Percentiles rank a stretch among this genome's conserved stretches.
These are phyloP conservation scores for Zygosaccharomyces gambellarensis DNA, from an alignment of 805 yeast species.

Conservation along the genomic window DNA sequence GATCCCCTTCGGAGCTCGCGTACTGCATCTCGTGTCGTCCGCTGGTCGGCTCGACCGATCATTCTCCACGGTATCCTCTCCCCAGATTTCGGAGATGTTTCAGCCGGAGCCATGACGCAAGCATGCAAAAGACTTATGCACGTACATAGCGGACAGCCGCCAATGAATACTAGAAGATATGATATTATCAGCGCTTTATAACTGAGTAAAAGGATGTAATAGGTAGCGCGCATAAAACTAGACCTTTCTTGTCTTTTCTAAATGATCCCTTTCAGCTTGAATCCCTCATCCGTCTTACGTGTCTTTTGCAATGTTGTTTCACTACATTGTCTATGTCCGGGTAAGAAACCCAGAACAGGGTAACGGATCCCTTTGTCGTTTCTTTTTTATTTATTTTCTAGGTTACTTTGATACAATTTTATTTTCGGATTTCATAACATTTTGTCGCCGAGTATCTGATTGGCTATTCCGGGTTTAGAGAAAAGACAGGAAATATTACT, in stretches of 20 bases:
- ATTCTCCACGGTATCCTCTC: not conserved
- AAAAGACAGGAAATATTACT: not conserved
- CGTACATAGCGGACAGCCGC: not conserved
- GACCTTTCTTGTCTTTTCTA: too few relatives aligned
- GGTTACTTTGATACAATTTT: not conserved
- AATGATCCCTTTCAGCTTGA: too few relatives aligned
- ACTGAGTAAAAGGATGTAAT: too few relatives aligned
- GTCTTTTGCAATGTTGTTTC: too few relatives aligned
- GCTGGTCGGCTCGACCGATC: not conserved
- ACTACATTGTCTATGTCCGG: too few relatives aligned
- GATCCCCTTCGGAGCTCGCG: not conserved
- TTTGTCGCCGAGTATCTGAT: slow-evolving; percentile 7
- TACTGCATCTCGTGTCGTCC: not conserved
- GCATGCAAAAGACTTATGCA: not conserved
- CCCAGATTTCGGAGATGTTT: slow-evolving; percentile 2
- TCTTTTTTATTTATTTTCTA: not conserved
- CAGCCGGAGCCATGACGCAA: not conserved
- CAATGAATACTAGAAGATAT: not conserved
- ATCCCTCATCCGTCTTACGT: too few relatives aligned
- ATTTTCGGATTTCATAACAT: not conserved
- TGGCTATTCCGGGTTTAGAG: slow-evolving; percentile 1
- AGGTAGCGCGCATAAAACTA: too few relatives aligned
- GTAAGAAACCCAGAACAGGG: not conserved
- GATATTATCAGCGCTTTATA: too few relatives aligned
- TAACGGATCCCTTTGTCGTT: slow-evolving; percentile 3